Conservation (phyloP, 1,139 yeast genomes). For the Suhomyces coccinellae region DNA sequence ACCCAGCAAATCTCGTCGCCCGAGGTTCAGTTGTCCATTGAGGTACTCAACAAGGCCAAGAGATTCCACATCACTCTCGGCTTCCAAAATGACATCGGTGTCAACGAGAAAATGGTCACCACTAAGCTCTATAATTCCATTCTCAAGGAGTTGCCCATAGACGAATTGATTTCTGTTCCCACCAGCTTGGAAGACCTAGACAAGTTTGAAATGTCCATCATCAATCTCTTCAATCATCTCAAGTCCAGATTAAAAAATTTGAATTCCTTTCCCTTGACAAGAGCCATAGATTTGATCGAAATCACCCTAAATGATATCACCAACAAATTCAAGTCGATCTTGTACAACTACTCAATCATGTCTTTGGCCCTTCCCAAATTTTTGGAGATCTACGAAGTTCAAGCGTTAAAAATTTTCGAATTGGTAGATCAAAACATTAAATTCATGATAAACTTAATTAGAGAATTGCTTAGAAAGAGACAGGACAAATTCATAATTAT, state of each 20-base stretch:
- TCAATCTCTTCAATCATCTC: constrained; percentile 58
- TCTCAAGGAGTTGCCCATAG: constrained; percentile 69
- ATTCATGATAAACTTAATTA: constrained; percentile 48
- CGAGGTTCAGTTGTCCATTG: constrained; percentile 59
- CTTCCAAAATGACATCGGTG: constrained; percentile 70
- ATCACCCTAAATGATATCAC: constrained; percentile 45
- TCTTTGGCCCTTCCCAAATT: constrained; percentile 29
- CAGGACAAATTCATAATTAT: constrained; percentile 72
- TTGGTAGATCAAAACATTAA: constrained; percentile 38
- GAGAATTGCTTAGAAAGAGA: constrained; percentile 76
- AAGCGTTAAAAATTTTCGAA: constrained; percentile 21
- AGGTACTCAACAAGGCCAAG: constrained; percentile 66
- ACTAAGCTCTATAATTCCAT: constrained; percentile 61
- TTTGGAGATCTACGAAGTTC: constrained; percentile 18
- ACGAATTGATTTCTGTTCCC: constrained; percentile 47
- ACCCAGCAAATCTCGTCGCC: constrained; percentile 58
- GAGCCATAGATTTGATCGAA: constrained; percentile 67
- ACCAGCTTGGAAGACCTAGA: constrained; percentile 34
- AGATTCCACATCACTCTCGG: constrained; percentile 78
- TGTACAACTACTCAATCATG: constrained; percentile 28
- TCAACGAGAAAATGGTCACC: constrained; percentile 54
- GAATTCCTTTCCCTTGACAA: constrained; percentile 61
- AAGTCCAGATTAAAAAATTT: constrained; percentile 53
- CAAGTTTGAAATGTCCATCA: constrained; percentile 48
- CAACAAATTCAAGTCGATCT: constrained; percentile 24